Base-by-base conservation (phyloP, 768 basidiomycete species). In the Dioszegia crocea region DNA sequence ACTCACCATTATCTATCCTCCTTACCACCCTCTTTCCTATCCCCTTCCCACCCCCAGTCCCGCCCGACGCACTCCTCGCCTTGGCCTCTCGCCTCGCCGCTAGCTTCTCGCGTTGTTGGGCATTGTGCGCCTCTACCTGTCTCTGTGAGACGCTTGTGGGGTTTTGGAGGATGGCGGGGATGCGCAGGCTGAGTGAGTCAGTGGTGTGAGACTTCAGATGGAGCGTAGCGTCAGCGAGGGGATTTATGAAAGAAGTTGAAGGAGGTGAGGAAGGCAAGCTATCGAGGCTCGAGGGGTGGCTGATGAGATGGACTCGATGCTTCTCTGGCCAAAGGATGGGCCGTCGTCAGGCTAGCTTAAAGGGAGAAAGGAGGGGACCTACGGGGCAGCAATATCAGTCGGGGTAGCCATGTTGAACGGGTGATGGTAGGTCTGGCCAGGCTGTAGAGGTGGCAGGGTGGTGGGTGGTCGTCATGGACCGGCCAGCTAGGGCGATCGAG, bases 91-190 rank as follows among this genome's bases (percentile, higher is more conserved):
- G 58, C 19, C 65, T 47, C 26, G 75, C 70, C 21, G 46, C 33
- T 2, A 63, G 52, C 41, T 63, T 66, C 56, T 76, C 73, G 14
- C 67, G 44, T 52, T 76, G 75, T 57, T 76, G 75, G 11, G 70
- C 68, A 51, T 72, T 71, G 57, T 75, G 63, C 9, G 73, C 66
- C 38, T 71, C 65, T 21, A 73, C 61, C 41, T 73, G 70, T 10
- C 63, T 43, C 24, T 51, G 53, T 1, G 70, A 50, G n/a, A 47
- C 54, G 24, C 60, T 69, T 14, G 38, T 61, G 5, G 73, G 71
- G 52, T 76, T 73, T 44, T 72, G 68, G 9, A 76, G 58, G 56
- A 76, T 76, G 4, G 75, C 69, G 23, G 75, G 75, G 14, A 76
- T 59, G 45, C 55, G 70, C 4, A 76, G 60, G n/a, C 74, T 76